Base-by-base conservation (phyloP, 108 stramenopile species). In the Skeletonema costatum region DNA sequence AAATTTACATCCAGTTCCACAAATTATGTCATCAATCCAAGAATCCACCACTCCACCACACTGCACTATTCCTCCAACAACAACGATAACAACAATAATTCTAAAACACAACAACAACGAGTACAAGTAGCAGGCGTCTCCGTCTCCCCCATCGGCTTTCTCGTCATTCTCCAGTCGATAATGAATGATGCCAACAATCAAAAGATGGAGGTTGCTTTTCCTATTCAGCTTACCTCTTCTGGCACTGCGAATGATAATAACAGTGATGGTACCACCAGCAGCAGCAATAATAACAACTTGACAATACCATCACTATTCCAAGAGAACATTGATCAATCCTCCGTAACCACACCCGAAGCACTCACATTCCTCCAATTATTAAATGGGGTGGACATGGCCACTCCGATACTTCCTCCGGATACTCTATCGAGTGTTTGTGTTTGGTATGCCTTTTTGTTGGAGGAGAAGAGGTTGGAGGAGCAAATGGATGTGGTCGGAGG, bases 301-400 rank as follows among this genome's bases (percentile, higher is more conserved):
- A 56, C 69, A 38, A 38, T 74, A 8, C 73, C 80, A 44, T 42
- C 62, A 8, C 39, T 81, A 13, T 81, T 81, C 19, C 69, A 48
- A 60, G 50, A 70, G 39, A 75, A 74, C 62, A 66, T 58, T 35
- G 80, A 81, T 50, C 64, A 75, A 60, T 70, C 73, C n/a, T 75
- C 80, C 2, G 88, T 88, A 19, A 81, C 88, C 10, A 80, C 88
- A 10, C 86, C 89, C n/a, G 88, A 90, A 70, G 85, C 92, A 44
- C 68, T 92, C 56, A 92, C 92, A 12, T 59, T 89, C 29, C 65
- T 88, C 2, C 92, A 92, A 76, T 67, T 92, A 31, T 66, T 92
- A 3, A 80, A 77, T 62, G 85, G 85, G 3, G 89, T 92, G 3
- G 92, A 92, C 75, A 92, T 92, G 92, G 92, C 92, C 21, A 89